These are phyloP conservation scores for Cladorrhinum sp. DNA, from an alignment of 2,329 filamentous ascomycete genomes.

Conservation along the genomic window DNA sequence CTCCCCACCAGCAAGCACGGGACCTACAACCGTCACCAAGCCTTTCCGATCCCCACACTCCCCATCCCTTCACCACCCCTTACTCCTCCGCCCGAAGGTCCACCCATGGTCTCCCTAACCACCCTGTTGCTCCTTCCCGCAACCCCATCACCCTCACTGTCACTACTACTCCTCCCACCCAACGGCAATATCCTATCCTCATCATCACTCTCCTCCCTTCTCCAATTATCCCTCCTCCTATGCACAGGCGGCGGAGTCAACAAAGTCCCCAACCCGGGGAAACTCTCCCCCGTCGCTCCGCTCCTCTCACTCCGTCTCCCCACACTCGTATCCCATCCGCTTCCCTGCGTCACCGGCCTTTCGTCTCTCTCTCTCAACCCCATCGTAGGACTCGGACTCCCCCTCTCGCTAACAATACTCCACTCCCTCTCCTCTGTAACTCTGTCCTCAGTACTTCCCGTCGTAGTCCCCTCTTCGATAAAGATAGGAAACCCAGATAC, in stretches of 20 bases:
- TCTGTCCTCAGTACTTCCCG: slow-evolving; percentile 5
- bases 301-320: background rate
- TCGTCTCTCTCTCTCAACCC: background rate
- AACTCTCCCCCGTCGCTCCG: background rate
- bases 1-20: background rate
- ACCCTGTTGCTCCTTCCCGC: background rate
- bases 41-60: slow-evolving; percentile 1
- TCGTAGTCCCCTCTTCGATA: slow-evolving; percentile 26
- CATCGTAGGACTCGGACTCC: slow-evolving; percentile 19
- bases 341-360: background rate
- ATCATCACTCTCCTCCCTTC: background rate
- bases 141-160: background rate
- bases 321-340: background rate
- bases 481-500: slow-evolving; percentile 28
- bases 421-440: slow-evolving; percentile 27
- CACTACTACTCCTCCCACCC: background rate
- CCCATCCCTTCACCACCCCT: background rate
- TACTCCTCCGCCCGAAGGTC: background rate
- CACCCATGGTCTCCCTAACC: slow-evolving; percentile 1
- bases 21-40: slow-evolving; percentile 8
- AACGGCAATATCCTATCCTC: background rate
- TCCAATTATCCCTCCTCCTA: background rate
- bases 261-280: slow-evolving; percentile 1
- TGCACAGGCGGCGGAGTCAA: slow-evolving; percentile 1
- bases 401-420: slow-evolving; percentile 32